Conservation (phyloP, 768 basidiomycete genomes). For the Lyophyllum atratum region DNA sequence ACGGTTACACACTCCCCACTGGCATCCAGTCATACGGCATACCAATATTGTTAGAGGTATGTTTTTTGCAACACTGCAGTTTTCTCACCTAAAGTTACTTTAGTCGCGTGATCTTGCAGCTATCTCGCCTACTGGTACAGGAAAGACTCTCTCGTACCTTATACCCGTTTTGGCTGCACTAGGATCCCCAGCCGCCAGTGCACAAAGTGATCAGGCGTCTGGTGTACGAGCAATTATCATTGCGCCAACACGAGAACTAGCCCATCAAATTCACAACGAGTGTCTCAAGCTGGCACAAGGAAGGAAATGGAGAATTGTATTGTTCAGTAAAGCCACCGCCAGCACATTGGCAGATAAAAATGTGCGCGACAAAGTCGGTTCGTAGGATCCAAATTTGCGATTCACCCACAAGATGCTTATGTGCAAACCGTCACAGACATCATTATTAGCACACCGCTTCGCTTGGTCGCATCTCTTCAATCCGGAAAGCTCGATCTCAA, state of each 20-base stretch:
- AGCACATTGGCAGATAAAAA: constrained; percentile 73
- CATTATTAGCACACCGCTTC: constrained; percentile 89
- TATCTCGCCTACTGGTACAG: constrained; percentile 96
- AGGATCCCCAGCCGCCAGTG: constrained; percentile 51
- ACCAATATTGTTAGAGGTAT: constrained; percentile 78
- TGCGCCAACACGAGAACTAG: constrained; percentile 94
- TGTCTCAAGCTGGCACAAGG: constrained; percentile 80
- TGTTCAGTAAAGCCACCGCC: constrained; percentile 91
- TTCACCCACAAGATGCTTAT: constrained; percentile 1
- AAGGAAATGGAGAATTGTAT: constrained; percentile 77
- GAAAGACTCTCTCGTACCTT: constrained; percentile 93
- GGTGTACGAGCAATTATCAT: constrained; percentile 82
- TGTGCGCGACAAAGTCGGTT: constrained; percentile 77
- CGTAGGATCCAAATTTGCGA: constrained; percentile 23
- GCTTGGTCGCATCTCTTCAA: constrained; percentile 81
- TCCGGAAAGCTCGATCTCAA: constrained; percentile 63
- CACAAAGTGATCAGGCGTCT: constrained; percentile 42
- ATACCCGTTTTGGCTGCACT: constrained; percentile 75
- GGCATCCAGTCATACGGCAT: constrained; percentile 81
- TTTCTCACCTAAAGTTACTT: constrained; percentile 4
- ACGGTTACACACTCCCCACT: constrained; percentile 70
- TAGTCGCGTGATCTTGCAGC: constrained; percentile 87
- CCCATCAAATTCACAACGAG: constrained; percentile 93
- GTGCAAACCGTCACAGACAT: constrained; percentile 66
- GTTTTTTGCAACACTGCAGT: constrained; percentile 16